phyloP scores from a whole-genome alignment of 2,329 filamentous ascomycete species.

The Aureobasidium sp. region DNA sequence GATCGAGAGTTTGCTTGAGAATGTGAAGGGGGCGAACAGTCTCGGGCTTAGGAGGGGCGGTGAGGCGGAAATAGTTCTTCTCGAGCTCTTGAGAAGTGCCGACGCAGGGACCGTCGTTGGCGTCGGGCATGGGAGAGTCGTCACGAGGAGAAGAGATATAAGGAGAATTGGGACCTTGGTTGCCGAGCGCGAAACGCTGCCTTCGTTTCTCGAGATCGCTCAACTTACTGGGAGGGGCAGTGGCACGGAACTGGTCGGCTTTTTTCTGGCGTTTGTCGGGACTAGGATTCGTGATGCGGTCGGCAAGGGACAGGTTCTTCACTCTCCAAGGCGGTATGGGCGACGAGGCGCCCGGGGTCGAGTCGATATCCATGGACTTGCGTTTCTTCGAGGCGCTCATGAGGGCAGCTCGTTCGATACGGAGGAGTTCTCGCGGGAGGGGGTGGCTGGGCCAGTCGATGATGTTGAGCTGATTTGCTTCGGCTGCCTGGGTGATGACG shows the following conservation, averaged over 20 bases:
- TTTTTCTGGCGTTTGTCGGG: constrained; percentile 41
- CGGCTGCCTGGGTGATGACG: constrained; percentile 76
- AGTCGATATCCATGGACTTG: constrained; percentile 64
- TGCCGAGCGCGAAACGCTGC: constrained; percentile 67
- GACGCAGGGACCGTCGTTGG: constrained; percentile 62
- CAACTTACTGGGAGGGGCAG: constrained; percentile 68
- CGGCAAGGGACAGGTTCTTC: constrained; percentile 65
- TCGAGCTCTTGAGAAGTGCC: constrained; percentile 79
- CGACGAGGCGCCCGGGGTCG: constrained; percentile 43
- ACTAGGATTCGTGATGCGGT: constrained; percentile 55
- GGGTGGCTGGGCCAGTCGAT: constrained; percentile 80
- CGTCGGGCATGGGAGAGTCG: constrained; percentile 42
- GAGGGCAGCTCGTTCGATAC: constrained; percentile 53
- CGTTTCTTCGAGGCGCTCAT: constrained; percentile 56
- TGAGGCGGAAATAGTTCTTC: constrained; percentile 92
- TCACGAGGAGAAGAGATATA: constrained; percentile 32
- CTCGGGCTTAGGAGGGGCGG: constrained; percentile 78
- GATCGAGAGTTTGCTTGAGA: constrained; percentile 74
- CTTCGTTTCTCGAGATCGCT: constrained; percentile 82
- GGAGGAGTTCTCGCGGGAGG: constrained; percentile 77
- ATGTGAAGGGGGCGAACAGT: constrained; percentile 78
- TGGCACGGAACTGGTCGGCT: constrained; percentile 30
- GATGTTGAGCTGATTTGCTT: constrained; percentile 61
- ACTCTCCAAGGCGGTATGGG: constrained; percentile 62
- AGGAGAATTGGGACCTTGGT: constrained; percentile 48